Conservation (phyloP, 345 rosid genomes). For the Hibiscus tridactylites region DNA sequence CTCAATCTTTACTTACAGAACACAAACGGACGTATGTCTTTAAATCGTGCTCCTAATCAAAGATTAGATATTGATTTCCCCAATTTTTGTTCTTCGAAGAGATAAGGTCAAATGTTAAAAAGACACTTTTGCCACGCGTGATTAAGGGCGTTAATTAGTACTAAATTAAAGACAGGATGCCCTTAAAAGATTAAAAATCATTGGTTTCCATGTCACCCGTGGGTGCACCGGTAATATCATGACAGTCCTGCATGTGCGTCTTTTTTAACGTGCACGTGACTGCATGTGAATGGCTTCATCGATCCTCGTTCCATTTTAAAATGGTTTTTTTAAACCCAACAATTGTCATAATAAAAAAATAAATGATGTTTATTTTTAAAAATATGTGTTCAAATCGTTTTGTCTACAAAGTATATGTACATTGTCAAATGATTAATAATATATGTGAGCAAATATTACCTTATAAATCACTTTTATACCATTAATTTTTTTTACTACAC, state of each 20-base stretch:
- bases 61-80: not conserved
- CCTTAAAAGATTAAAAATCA: not conserved
- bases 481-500: no score
- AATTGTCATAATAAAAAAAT: no score
- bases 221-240: slow-evolving; percentile 13
- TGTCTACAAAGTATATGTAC: no score
- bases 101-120: not conserved
- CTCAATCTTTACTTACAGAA: not conserved
- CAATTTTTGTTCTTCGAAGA: not conserved
- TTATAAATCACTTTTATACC: no score
- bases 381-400: no score
- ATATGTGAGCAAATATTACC: no score
- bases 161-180: not conserved
- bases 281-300: slow-evolving; percentile 39
- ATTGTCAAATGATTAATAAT: no score
- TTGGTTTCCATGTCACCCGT: not conserved
- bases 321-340: no score
- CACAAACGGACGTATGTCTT: not conserved
- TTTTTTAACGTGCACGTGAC: not conserved
- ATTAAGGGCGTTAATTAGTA: slow-evolving; percentile 9
- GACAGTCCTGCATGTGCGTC: slow-evolving; percentile 48
- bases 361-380: no score
- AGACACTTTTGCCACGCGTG: slow-evolving; percentile 5
- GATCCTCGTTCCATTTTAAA: slow-evolving; percentile 12
- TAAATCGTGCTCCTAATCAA: not conserved